Evolutionary conservation across 306 rosid genomes (phyloP), one percentile per base, ranked within the genome.

Genomic region (Malus fusca): DNA sequence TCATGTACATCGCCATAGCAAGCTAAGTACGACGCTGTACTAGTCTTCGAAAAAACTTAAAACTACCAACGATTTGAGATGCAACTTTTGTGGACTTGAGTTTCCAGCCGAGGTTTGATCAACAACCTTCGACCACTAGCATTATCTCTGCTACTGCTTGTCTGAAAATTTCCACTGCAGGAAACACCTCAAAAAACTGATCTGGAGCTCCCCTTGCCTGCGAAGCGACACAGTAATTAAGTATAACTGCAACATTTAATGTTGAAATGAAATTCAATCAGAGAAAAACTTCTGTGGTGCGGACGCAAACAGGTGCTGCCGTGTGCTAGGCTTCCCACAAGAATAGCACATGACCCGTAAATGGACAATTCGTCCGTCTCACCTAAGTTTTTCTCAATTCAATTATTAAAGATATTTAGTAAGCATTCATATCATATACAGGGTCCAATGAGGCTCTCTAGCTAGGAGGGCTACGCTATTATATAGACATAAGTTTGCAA

Each of bases 131-230:
- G 19, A 86, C 43, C 83, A 78, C 80, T 1, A 74, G 8, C 40
- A 66, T 75, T 44, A 93, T 87, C 79, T 93, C 97, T 17, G 30
- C 75, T 1, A 89, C 88, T 12, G 89, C 97, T 68, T 83, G 85
- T 73, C 64, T 84, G 85, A 79, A 81, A 48, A 69, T 77, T 26
- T 81, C 88, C n/a, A 66, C 79, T 8, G 65, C 79, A 4, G 79
- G 51, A 44, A 75, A 77, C 13, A 58, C 68, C 11, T 76, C 79
- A 23, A 73, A 23, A 15, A 71, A 62, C 75, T 66, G 81, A 42
- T 81, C 81, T 12, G 73, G 40, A 59, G 42, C 61, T 68, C 77
- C 37, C 2, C 71, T 82, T 42, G 66, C 78, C 96, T 90, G 74
- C 67, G 62, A 72, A 4, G 23, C 18, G 25, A 13, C 23, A 56